These are phyloP conservation scores for Fusarium compactum DNA, from an alignment of 2,329 filamentous ascomycete genomes.

Conservation along the genomic window DNA sequence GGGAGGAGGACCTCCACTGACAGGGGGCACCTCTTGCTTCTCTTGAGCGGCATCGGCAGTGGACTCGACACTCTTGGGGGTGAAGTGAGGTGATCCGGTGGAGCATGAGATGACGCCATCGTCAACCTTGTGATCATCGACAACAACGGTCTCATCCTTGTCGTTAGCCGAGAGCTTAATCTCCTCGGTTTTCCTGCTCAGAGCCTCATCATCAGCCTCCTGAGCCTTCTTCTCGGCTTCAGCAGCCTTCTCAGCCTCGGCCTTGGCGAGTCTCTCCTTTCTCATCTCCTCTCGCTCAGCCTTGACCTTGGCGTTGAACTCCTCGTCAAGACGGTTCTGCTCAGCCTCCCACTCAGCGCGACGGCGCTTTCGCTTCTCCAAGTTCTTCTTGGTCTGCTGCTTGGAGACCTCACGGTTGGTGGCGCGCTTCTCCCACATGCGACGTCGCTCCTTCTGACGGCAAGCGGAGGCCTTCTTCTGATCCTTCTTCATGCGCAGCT, in stretches of 20 bases:
- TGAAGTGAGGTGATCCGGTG: constrained; percentile 50
- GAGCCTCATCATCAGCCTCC: constrained; percentile 43
- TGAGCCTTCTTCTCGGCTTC: constrained; percentile 31
- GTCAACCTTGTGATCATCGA: constrained; percentile 38
- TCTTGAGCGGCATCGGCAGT: constrained; percentile 41
- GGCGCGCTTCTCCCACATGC: constrained; percentile 63
- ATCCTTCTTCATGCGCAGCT: constrained; percentile 62
- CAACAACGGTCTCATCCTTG: constrained; percentile 24
- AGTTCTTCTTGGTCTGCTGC: constrained; percentile 57
- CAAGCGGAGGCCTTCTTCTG: constrained; percentile 63
- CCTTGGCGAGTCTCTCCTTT: constrained; percentile 34
- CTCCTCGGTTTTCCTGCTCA: constrained; percentile 32
- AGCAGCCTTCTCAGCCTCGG: constrained; percentile 33
- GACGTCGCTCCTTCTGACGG: constrained; percentile 59
- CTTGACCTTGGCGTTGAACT: constrained; percentile 48
- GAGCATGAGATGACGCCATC: constrained; percentile 48
- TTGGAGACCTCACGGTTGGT: constrained; percentile 57
- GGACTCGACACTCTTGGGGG: constrained; percentile 50
- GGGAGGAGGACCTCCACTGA: constrained; percentile 45
- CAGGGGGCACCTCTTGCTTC: constrained; percentile 52
- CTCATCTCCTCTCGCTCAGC: constrained; percentile 32
- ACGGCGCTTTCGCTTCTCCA: constrained; percentile 51
- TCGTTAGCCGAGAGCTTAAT: constrained; percentile 18
- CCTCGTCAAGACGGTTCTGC: constrained; percentile 45
- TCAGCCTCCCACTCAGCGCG: constrained; percentile 47